Percentiles rank a stretch among this genome's conserved stretches.
phyloP scores from a whole-genome alignment of 495 filamentous ascomycete genomes.

The Aspergillus incahuasiensis region DNA sequence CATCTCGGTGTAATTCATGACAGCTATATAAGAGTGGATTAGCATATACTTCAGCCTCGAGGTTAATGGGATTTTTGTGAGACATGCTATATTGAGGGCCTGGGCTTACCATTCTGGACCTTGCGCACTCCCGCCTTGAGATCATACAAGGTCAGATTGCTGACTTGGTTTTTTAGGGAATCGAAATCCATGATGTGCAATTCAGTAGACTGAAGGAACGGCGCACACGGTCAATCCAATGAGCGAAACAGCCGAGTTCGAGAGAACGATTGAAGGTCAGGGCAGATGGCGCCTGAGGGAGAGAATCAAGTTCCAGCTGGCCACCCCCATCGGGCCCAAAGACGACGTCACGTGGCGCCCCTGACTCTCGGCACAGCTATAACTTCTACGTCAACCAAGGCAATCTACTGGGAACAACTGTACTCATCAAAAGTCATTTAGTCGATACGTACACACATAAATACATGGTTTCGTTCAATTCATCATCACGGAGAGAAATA shows the following conservation, averaged over 20 bases:
- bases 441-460: slow-evolving; percentile 19
- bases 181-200: slow-evolving; percentile 70
- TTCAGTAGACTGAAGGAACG: slow-evolving; percentile 14
- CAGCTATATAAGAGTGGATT: slow-evolving; percentile 53
- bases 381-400: not conserved
- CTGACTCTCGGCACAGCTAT: slow-evolving; percentile 18
- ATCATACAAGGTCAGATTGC: slow-evolving; percentile 94
- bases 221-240: slow-evolving; percentile 14
- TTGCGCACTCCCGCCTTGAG: slow-evolving; percentile 95
- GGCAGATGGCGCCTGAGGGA: slow-evolving; percentile 16
- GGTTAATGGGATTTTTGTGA: not conserved
- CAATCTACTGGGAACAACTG: not conserved
- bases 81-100: not conserved
- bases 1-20: slow-evolving; percentile 99
- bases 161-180: slow-evolving; percentile 80
- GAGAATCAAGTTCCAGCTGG: slow-evolving; percentile 29
- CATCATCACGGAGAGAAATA: slow-evolving; percentile 15
- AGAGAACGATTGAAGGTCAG: slow-evolving; percentile 13
- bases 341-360: slow-evolving; percentile 35
- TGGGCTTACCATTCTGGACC: slow-evolving; percentile 84
- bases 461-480: slow-evolving; percentile 17
- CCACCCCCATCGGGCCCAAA: slow-evolving; percentile 28
- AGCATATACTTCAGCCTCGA: not conserved
- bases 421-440: slow-evolving; percentile 3
- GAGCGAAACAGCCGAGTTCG: slow-evolving; percentile 3